Percentiles rank a stretch among this genome's conserved stretches.
Conservation (phyloP, 208 protist species). For the Trypanosoma vivax region DNA sequence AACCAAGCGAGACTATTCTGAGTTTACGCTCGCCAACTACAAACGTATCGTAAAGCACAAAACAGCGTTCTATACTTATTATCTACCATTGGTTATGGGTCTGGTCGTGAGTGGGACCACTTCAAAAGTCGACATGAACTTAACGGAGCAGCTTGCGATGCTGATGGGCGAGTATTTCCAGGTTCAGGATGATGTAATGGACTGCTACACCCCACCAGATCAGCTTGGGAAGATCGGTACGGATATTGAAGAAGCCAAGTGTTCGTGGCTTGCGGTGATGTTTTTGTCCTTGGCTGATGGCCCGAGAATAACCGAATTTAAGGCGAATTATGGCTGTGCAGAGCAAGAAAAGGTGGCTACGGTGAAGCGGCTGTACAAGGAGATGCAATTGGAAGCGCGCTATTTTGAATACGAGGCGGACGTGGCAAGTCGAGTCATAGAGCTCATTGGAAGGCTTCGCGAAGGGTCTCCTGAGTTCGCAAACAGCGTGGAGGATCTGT, state of each 20-base stretch:
- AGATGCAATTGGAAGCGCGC: conserved; percentile 60
- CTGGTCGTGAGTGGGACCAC: conserved; percentile 82
- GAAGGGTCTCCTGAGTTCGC: conserved; percentile 38
- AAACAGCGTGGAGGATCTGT: conserved; percentile 56
- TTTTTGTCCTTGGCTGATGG: conserved; percentile 53
- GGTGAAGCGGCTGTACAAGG: conserved; percentile 87
- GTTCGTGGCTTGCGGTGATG: conserved; percentile 94
- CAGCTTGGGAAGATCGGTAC: conserved; percentile 96
- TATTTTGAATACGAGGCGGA: conserved; percentile 77
- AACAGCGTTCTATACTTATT: conserved; percentile 97
- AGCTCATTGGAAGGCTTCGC: conserved; percentile 34
- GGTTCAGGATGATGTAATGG: conserved; percentile 97
- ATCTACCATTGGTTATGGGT: conserved; percentile 92
- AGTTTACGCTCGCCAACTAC: conserved; percentile 88
- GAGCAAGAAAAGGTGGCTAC: conserved; percentile 64
- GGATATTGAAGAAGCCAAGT: conserved; percentile 98
- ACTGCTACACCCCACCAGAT: conserved; percentile 94
- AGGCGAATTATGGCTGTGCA: conserved; percentile 87
- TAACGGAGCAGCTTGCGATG: conserved; percentile 79
- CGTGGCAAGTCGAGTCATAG: conserved; percentile 55
- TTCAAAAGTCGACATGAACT: conserved; percentile 44
- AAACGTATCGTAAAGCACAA: conserved; percentile 95
- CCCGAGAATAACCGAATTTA: conserved; percentile 63
- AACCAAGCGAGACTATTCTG: conserved; percentile 71
- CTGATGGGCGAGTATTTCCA: conserved; percentile 97